A percentile compares a stretch with the other conserved stretches of the same genome.
These are phyloP conservation scores for Aurinia saxatilis DNA, from an alignment of 345 rosid genomes.

Conservation along the genomic window DNA sequence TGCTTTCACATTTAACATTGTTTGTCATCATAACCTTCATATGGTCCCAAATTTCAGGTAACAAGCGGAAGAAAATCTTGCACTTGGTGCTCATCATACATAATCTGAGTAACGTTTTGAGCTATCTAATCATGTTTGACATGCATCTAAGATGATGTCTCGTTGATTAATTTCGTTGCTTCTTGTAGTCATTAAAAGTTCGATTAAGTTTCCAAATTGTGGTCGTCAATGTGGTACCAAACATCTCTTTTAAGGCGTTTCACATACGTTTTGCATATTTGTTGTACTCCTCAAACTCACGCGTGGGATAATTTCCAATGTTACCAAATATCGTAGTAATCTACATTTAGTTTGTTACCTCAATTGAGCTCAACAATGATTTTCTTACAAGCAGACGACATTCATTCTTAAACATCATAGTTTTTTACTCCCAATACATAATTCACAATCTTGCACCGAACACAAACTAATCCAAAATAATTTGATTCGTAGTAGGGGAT, in stretches of 20 bases:
- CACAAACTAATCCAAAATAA: no score
- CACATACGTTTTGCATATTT: not conserved
- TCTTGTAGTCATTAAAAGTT: not conserved
- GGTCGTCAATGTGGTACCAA: not conserved
- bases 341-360: no score
- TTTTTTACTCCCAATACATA: no score
- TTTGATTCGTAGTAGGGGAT: no score
- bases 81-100: not conserved
- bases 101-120: not conserved
- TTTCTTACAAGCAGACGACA: no score
- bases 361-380: no score
- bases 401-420: no score
- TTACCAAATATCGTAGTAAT: no score
- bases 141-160: not conserved
- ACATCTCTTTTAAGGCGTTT: not conserved
- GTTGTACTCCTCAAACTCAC: not conserved
- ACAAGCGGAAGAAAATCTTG: not conserved
- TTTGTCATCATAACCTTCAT: not conserved
- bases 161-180: not conserved
- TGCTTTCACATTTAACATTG: not conserved
- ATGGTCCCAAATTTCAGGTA: not conserved
- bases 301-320: no score
- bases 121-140: not conserved
- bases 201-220: not conserved
- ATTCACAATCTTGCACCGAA: no score